phyloP scores from a whole-genome alignment of 208 protist genomes.

The Trypanosoma congolense region DNA sequence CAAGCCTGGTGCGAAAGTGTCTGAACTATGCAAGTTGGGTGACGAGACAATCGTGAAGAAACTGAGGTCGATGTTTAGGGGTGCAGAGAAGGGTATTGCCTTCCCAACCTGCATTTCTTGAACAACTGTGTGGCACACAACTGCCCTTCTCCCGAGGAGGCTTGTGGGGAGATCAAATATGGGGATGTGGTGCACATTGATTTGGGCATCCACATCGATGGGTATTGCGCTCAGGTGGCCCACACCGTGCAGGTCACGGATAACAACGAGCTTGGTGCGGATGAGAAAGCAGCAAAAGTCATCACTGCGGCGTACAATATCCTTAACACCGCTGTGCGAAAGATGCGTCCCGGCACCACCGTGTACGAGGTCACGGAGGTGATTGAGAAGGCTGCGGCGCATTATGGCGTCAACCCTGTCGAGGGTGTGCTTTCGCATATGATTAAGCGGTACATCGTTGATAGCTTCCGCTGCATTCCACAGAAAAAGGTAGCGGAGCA shows the following conservation, averaged over 20 bases:
- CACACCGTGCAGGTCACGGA: constrained; percentile 94
- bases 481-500: constrained; percentile 88
- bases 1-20: constrained; percentile 86
- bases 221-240: constrained; percentile 95
- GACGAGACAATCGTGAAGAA: constrained; percentile 84
- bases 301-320: constrained; percentile 95
- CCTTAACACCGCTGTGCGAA: constrained; percentile 87
- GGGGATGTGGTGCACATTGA: constrained; percentile 99
- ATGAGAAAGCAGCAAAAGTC: constrained; percentile 90
- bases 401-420: constrained; percentile 91
- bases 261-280: constrained; percentile 67
- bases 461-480: constrained; percentile 95
- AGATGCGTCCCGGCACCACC: constrained; percentile 81
- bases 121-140: constrained; percentile 98
- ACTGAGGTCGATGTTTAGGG: constrained; percentile 90
- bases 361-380: constrained; percentile 92
- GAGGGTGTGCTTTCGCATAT: constrained; percentile 98
- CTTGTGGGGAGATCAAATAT: constrained; percentile 66
- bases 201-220: constrained; percentile 98
- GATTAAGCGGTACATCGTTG: constrained; percentile 97
- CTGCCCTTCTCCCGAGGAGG: constrained; percentile 90
- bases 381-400: constrained; percentile 93
- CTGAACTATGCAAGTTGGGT: constrained; percentile 80
- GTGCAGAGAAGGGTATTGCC: constrained; percentile 96
- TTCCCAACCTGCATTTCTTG: constrained; percentile 99